Base-by-base conservation (phyloP, 352 stramenopile species). In the Bremia lactucae region DNA sequence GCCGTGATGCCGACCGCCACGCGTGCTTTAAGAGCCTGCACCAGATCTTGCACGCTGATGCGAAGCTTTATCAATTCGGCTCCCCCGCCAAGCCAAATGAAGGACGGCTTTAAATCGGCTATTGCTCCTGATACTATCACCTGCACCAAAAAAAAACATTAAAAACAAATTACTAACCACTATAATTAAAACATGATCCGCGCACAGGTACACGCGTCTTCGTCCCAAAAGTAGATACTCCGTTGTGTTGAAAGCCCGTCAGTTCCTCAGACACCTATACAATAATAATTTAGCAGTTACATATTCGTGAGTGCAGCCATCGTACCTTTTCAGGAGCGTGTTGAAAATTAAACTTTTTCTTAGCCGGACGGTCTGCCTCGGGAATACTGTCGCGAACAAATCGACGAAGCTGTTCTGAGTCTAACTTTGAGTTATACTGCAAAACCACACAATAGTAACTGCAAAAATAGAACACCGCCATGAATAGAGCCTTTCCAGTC, bases 271-370 rank as follows among this genome's bases (percentile, higher is more conserved):
- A 86, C 21, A 67, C 50, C 72, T 85, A 5, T 38, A 28, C 4
- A 29, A 28, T 11, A 23, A 24, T 40, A 20, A 14, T 31, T 42
- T 6, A 31, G 1, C 11, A 14, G 0, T 15, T 45, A 14, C 42
- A 14, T 14, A 40, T 25, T 13, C 1, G 15, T 19, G 6, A 37
- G n/a, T 8, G 28, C 18, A 21, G 2, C 1, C 39, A 25, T 23
- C 42, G 8, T 28, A 83, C 74, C 46, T 81, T 55, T 48, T 57
- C 66, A 9, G 73, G 55, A 4, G 82, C 82, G 47, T 92, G 79
- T 51, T 92, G 82, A 47, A 94, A 94, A 55, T 91, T 92, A 41
- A 92, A 89, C 35, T 76, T 67, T 52, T 91, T 94, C 39, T 78
- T 75, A 5, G 66, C 59, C 13, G 75, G 71, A 28, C 76, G 70